A percentile compares a stretch with the other conserved stretches of the same genome.
Evolutionary conservation across 1,284 basidiomycete genomes (phyloP).

Genomic region (Sanghuangporus weigelae): DNA sequence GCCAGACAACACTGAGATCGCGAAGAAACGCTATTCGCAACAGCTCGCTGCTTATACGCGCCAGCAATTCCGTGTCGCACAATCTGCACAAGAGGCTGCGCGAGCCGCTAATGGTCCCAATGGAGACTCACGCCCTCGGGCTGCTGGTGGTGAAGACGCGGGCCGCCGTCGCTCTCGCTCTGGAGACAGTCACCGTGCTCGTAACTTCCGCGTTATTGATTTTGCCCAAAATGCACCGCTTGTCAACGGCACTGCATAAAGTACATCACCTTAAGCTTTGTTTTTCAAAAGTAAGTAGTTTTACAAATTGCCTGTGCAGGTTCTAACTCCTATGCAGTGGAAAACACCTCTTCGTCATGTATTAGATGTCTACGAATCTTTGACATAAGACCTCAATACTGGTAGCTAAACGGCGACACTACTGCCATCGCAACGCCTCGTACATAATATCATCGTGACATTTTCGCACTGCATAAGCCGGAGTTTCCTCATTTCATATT

Average conservation of each 20-base stretch:
- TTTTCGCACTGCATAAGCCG: too few species aligned
- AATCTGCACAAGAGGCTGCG: constrained; percentile 21
- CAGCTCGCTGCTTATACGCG: constrained; percentile 56
- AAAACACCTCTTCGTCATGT: too few species aligned
- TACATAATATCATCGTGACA: too few species aligned
- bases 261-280: not conserved
- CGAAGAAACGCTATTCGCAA: constrained; percentile 47
- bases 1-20: constrained; percentile 33
- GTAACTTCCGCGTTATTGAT: constrained; percentile 1
- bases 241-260: constrained; percentile 2
- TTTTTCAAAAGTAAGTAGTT: not conserved
- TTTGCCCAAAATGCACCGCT: constrained; percentile 4
- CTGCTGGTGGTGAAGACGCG: not conserved
- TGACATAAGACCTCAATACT: too few species aligned
- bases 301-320: not conserved
- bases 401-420: too few species aligned
- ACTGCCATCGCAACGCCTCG: too few species aligned
- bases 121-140: not conserved
- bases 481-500: not conserved
- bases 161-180: not conserved
- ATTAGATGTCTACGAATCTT: not conserved
- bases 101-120: not conserved
- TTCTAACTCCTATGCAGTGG: not conserved
- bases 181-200: not conserved
- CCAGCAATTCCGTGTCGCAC: constrained; percentile 44